Evolutionary conservation across 2,329 filamentous ascomycete genomes (phyloP), one percentile per base, ranked within the genome.

Genomic region (Fusarium foetens): DNA sequence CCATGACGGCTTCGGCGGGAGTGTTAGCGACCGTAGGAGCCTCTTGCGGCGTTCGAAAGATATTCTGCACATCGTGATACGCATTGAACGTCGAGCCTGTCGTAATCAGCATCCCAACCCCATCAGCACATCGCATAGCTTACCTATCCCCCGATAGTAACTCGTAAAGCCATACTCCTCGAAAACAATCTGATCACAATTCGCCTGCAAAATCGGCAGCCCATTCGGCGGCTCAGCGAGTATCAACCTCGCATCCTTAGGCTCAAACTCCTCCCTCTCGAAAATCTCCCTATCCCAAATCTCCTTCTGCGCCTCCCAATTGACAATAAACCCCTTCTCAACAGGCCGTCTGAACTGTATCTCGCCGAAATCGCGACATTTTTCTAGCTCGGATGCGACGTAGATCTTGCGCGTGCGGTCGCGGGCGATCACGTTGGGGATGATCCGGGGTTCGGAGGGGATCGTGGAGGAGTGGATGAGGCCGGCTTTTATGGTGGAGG

Each of bases 171-270:
- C 94, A 84, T 96, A 99, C 80, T 98, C 95, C 79, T 99, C 96
- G 84, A 99, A 98, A 3, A 98, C 90, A 79, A 99, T 94, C 84
- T 99, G 95, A 78, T 99, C 96, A 75, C 94, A 94, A 80, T 98
- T 96, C 42, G 91, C 89, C 81, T 98, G 94, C 71, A 99, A 83
- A 17, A 91, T 90, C 1, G 92, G 91, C 62, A 97, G 87, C 8
- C 92, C 91, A 81, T 97, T 97, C 8, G 94, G 92, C 49, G 94
- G 92, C 81, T 99, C 96, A 3, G 93, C 91, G 55, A 98, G 87
- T 8, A 99, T 83, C 63, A 99, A 83, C 52, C 94, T 92, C n/a
- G 94, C 96, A 49, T 58, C 54, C 61, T 95, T 91, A 58, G 87
- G 85, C 0, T 97, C 91, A 80, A 92, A 94, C 76, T 86, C 88